A percentile compares a stretch with the other conserved stretches of the same genome.
Evolutionary conservation across 352 stramenopile species (phyloP).

Genomic region (Globisporangium iwayamae): DNA sequence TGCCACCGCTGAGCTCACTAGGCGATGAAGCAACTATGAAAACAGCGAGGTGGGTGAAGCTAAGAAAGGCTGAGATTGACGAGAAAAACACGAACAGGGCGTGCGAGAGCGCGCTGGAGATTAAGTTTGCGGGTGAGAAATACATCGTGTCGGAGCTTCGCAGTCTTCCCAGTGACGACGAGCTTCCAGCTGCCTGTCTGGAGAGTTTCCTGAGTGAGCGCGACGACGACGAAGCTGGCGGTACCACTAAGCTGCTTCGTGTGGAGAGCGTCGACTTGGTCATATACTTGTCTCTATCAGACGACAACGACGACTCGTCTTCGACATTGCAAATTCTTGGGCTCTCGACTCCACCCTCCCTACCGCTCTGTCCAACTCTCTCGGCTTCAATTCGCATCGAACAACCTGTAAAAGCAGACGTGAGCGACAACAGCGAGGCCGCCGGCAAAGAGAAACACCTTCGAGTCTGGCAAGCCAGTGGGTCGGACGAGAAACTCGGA

Average conservation of each 20-base stretch:
- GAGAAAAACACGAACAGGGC: neutral
- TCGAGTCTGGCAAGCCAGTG: neutral
- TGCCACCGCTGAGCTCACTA: slow-evolving; percentile 1
- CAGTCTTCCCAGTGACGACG: neutral
- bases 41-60: slow-evolving; percentile 1
- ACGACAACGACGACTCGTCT: neutral
- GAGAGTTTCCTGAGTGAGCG: neutral
- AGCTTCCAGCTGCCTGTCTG: neutral
- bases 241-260: slow-evolving; percentile 3
- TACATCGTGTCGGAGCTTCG: slow-evolving; percentile 2
- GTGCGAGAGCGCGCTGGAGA: neutral
- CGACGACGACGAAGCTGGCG: neutral
- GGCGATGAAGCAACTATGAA: neutral
- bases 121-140: slow-evolving; percentile 8
- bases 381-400: neutral
- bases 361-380: neutral
- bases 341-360: neutral
- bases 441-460: neutral
- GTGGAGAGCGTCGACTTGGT: slow-evolving; percentile 9
- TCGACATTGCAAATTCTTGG: neutral
- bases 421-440: neutral
- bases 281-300: neutral
- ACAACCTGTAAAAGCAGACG: neutral
- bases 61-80: neutral
- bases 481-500: neutral